phyloP scores from a whole-genome alignment of 345 rosid genomes.

The Mangifera indica region DNA sequence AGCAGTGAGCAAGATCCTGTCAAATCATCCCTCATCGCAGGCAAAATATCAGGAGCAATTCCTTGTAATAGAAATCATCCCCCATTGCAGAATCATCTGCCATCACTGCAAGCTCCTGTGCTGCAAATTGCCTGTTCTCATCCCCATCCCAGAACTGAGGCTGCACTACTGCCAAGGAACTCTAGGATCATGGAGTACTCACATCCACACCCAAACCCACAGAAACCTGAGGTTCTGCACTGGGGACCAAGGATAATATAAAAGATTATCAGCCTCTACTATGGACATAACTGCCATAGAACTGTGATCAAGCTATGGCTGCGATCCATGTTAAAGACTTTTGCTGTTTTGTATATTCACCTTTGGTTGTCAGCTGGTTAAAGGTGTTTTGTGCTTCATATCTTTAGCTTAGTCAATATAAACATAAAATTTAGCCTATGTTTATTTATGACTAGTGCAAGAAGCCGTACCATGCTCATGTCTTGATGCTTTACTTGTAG shows the following conservation, averaged over 20 bases:
- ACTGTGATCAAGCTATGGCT: background rate
- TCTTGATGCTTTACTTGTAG: conserved; percentile 1
- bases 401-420: too few species aligned
- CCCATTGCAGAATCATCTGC: too few species aligned
- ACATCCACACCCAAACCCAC: background rate
- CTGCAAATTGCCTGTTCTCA: background rate
- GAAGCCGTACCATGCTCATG: background rate
- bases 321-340: background rate
- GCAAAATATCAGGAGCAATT: too few species aligned
- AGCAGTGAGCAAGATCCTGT: background rate
- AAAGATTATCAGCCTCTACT: background rate
- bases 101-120: background rate
- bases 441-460: background rate
- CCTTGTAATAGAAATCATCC: too few species aligned
- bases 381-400: background rate
- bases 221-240: background rate
- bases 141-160: too few species aligned
- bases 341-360: background rate
- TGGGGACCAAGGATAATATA: background rate
- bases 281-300: background rate
- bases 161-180: background rate
- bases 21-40: too few species aligned
- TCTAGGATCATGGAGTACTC: background rate
- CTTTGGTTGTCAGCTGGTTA: background rate
- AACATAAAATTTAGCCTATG: background rate